Conservation (phyloP, 1,284 basidiomycete species). For the Trichosporon faecale region DNA sequence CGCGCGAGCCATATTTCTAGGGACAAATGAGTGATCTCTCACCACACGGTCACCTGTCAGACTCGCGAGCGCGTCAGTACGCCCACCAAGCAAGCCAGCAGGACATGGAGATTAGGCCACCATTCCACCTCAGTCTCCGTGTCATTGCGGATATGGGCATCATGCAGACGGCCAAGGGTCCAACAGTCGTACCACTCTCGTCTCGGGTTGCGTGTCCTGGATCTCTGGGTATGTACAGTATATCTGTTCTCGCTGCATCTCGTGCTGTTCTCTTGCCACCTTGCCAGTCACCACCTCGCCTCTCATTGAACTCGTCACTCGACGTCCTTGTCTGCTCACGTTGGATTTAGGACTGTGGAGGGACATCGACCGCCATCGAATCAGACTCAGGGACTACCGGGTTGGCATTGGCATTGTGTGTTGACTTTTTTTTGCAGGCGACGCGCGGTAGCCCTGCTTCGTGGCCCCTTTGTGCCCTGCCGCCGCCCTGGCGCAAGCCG, state of each 20-base stretch:
- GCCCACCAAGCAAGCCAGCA: background rate
- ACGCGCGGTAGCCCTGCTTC: background rate
- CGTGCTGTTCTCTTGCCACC: background rate
- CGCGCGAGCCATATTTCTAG: background rate
- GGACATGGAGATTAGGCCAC: background rate
- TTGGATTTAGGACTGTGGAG: background rate
- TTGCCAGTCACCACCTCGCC: background rate
- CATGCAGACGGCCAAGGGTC: background rate
- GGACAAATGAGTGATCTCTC: background rate
- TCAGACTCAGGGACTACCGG: background rate
- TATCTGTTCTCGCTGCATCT: background rate
- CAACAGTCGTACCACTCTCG: background rate
- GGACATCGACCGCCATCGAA: background rate
- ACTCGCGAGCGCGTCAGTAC: background rate
- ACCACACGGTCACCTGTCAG: background rate
- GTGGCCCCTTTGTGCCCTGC: background rate
- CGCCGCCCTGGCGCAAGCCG: background rate
- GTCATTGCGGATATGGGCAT: background rate
- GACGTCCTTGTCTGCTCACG: background rate
- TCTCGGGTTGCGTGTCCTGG: background rate
- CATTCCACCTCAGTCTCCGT: background rate
- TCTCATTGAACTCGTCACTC: background rate
- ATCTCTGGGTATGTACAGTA: background rate
- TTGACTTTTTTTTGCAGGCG: constrained; percentile 4
- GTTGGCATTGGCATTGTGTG: background rate